Conservation (phyloP, 2,329 filamentous ascomycete species). For the Talaromyces sp. region DNA sequence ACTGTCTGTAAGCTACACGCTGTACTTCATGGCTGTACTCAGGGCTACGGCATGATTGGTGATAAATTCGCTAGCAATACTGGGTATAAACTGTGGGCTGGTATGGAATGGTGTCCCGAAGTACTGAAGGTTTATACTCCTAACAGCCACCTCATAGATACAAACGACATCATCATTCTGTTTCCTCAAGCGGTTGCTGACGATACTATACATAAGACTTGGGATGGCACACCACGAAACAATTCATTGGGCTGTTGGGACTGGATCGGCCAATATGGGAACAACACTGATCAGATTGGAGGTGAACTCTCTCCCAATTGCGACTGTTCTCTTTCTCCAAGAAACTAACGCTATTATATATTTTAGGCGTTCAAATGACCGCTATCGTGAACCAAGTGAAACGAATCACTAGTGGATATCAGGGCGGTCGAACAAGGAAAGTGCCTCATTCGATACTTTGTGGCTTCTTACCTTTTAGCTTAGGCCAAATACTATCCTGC, state of each 20-base stretch:
- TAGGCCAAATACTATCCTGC: background rate
- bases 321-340: background rate
- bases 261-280: conserved; percentile 19
- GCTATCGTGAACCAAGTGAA: conserved; percentile 21
- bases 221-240: conserved; percentile 14
- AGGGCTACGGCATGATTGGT: conserved; percentile 15
- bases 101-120: background rate
- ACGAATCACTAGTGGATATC: conserved; percentile 18
- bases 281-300: conserved; percentile 19
- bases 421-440: background rate
- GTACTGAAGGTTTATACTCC: background rate
- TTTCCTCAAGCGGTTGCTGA: conserved; percentile 17
- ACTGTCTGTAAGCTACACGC: conserved; percentile 21
- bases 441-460: background rate
- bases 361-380: conserved; percentile 20
- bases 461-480: background rate
- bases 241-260: conserved; percentile 21
- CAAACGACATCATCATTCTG: conserved; percentile 18
- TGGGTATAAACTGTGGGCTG: conserved; percentile 20
- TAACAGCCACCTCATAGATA: background rate
- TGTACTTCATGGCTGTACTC: conserved; percentile 20
- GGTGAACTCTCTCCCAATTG: background rate
- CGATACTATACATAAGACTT: conserved; percentile 13
- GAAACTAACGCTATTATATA: background rate
- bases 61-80: conserved; percentile 18